A percentile compares a stretch with the other conserved stretches of the same genome.
Conservation (phyloP, 148 eudicot genomes). For the Camellia japonica region DNA sequence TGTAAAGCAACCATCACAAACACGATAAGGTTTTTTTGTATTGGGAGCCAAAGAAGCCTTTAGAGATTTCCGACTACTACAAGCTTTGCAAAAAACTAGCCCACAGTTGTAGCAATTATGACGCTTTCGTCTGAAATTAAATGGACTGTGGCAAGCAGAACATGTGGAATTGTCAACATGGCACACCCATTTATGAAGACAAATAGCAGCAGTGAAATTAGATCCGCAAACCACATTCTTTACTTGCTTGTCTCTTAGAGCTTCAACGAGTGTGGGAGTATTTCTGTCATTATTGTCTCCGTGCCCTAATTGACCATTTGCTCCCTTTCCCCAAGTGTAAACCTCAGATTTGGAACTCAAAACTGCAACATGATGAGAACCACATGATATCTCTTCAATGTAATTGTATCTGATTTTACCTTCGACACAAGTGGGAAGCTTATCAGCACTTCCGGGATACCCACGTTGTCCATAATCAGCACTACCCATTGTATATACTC, state of each 20-base stretch:
- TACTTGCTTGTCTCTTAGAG: constrained; percentile 57
- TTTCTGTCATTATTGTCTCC: constrained; percentile 57
- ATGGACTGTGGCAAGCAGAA: constrained; percentile 60
- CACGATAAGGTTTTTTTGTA: constrained; percentile 62
- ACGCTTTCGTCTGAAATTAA: constrained; percentile 64
- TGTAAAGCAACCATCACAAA: constrained; percentile 64
- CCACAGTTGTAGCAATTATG: constrained; percentile 83
- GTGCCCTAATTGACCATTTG: constrained; percentile 75
- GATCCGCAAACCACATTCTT: constrained; percentile 68
- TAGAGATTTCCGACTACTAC: constrained; percentile 57
- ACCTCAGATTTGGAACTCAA: constrained; percentile 65
- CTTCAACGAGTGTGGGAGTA: constrained; percentile 64
- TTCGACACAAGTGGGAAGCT: constrained; percentile 53
- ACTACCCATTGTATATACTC: constrained; percentile 78
- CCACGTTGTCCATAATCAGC: constrained; percentile 64
- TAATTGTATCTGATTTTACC: constrained; percentile 49
- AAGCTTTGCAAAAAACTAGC: constrained; percentile 62
- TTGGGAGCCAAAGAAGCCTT: constrained; percentile 75
- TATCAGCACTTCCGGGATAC: constrained; percentile 43
- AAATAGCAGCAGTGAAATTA: constrained; percentile 68
- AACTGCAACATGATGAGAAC: constrained; percentile 73
- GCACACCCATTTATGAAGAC: constrained; percentile 55
- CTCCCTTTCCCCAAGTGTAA: constrained; percentile 84
- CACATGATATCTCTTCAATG: constrained; percentile 73
- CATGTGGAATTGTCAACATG: constrained; percentile 58